phyloP scores from a whole-genome alignment of 257 asterid genomes.

The Eucommia ulmoides region DNA sequence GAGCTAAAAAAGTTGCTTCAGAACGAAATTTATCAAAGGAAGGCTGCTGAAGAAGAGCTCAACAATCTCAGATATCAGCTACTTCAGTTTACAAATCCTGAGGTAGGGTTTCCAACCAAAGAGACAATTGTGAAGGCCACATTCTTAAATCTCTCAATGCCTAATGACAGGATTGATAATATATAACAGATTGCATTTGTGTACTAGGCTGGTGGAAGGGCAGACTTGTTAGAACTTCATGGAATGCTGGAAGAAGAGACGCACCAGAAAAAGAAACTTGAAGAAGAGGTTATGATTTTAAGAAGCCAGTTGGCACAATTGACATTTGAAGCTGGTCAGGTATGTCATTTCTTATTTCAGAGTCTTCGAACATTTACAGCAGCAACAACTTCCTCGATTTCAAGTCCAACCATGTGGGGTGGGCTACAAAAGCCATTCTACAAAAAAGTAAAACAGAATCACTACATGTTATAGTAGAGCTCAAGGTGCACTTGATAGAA shows the following conservation, averaged over 20 bases:
- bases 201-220: constrained; percentile 60
- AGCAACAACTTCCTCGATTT: too few species aligned
- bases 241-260: constrained; percentile 72
- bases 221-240: constrained; percentile 46
- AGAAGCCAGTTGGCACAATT: constrained; percentile 61
- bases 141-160: too few species aligned
- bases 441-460: too few species aligned
- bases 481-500: too few species aligned
- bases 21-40: constrained; percentile 53
- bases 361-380: too few species aligned
- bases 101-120: constrained; percentile 49
- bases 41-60: constrained; percentile 86
- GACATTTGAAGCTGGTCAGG: constrained; percentile 68
- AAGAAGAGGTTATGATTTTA: constrained; percentile 78
- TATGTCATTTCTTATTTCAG: constrained; percentile 24
- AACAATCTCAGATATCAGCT: constrained; percentile 43
- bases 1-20: constrained; percentile 65
- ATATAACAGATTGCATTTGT: constrained; percentile 25
- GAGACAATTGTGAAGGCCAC: too few species aligned
- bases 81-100: constrained; percentile 34
- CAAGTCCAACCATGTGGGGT: too few species aligned
- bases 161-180: constrained; percentile 16
- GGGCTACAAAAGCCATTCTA: too few species aligned
- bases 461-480: too few species aligned
- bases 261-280: constrained; percentile 70